Evolutionary conservation across 805 yeast genomes (phyloP), one percentile per base, ranked within the genome.

Genomic region (Yueomyces sinensis): DNA sequence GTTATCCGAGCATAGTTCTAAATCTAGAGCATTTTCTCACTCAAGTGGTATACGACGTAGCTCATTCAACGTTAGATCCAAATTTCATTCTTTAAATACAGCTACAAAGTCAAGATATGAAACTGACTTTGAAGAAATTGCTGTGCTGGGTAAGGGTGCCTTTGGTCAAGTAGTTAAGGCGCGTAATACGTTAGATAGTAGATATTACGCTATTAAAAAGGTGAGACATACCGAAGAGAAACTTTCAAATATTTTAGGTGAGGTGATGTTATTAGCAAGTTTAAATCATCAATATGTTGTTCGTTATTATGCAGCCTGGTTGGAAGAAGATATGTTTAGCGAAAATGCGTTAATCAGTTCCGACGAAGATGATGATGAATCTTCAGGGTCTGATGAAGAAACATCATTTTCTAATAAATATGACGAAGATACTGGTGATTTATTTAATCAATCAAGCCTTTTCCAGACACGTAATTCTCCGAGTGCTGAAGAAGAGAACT

Each of bases 111-210:
- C 95, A 1, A 66, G 98, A 42, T 91, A 89, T 52, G 81, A 76
- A 3, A 74, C 87, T 41, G 99, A 91, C 52, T 91, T 93, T 56
- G 98, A 91, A 55, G 98, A 91, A 52, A 81, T 84, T 30, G 91
- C 89, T 0, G 73, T 78, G 16, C 59, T 91, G 7, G 99, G 99
- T 2, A 74, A 76, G 45, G 99, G 99, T 28, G 99, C 94, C 0
- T 91, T 81, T 59, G 99, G 99, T 5, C 96, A 91, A 55, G 99
- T 91, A 7, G 95, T 91, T n/a, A 87, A 89, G 49, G 97, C 91
- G 0, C 66, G 98, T 40, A 89, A 87, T 53, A 72, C 87, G 38
- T 69, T 91, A 42, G 99, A 91, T 52, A 97, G 98, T 16, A 69
- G 95, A 13, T 82, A 82, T 45, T 91, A 91, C 55, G 99, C 99